A percentile compares a stretch with the other conserved stretches of the same genome.
phyloP scores from a whole-genome alignment of 2,329 filamentous ascomycete species.

The Ilyonectria destructans region DNA sequence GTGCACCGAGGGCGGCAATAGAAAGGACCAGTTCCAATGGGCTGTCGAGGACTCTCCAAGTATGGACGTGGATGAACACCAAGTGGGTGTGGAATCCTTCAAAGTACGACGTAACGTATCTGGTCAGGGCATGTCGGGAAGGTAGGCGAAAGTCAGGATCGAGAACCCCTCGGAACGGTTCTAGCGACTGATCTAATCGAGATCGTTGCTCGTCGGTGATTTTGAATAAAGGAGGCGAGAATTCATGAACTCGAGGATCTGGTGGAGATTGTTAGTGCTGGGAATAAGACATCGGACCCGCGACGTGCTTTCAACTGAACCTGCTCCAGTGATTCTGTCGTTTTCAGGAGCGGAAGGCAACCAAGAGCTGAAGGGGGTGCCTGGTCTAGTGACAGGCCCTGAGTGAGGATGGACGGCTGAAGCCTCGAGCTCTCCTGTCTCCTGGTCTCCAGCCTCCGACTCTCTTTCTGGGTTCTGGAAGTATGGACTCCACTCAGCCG shows the following conservation, averaged over 20 bases:
- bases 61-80: constrained; percentile 57
- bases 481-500: constrained; percentile 58
- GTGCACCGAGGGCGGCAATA: constrained; percentile 55
- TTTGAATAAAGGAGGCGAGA: constrained; percentile 45
- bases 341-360: constrained; percentile 55
- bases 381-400: constrained; percentile 39
- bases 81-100: constrained; percentile 58
- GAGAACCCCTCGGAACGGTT: constrained; percentile 50
- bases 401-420: constrained; percentile 17
- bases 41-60: constrained; percentile 52
- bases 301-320: constrained; percentile 25
- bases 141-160: constrained; percentile 53
- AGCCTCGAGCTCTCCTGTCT: constrained; percentile 37
- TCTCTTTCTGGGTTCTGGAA: constrained; percentile 48
- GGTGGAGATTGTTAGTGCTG: not conserved
- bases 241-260: constrained; percentile 38
- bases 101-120: constrained; percentile 56
- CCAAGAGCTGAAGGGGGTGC: constrained; percentile 58
- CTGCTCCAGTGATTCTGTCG: constrained; percentile 45
- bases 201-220: constrained; percentile 56
- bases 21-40: constrained; percentile 54
- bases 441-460: constrained; percentile 29
- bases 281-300: not conserved
- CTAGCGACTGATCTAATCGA: constrained; percentile 44
- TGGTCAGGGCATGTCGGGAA: constrained; percentile 55